A percentile compares a stretch with the other conserved stretches of the same genome.
phyloP scores from a whole-genome alignment of 2,329 filamentous ascomycete genomes.

The Tolypocladium amazonense region DNA sequence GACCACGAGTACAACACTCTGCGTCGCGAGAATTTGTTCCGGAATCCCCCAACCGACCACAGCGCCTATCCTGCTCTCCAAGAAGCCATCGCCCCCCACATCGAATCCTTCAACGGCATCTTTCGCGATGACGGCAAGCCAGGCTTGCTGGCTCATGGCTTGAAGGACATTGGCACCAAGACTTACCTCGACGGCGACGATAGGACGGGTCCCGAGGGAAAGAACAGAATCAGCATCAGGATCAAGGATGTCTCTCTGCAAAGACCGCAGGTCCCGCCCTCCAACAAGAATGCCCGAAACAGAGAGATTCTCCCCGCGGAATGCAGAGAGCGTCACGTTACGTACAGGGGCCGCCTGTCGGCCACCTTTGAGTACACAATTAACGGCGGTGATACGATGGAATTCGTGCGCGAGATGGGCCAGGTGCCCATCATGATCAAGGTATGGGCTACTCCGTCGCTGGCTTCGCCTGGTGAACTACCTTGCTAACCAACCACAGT shows the following conservation, averaged over 20 bases:
- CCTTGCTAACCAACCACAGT: conserved; percentile 34
- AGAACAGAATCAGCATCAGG: conserved; percentile 68
- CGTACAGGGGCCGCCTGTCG: conserved; percentile 79
- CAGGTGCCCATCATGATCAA: conserved; percentile 89
- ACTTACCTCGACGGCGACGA: conserved; percentile 76
- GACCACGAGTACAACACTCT: conserved; percentile 77
- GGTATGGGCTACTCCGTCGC: conserved; percentile 35
- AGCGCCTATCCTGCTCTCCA: conserved; percentile 82
- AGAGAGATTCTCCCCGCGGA: conserved; percentile 85
- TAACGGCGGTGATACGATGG: conserved; percentile 76
- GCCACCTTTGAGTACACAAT: conserved; percentile 76
- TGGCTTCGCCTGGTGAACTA: not conserved
- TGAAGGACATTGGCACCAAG: conserved; percentile 86
- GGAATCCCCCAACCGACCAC: conserved; percentile 75
- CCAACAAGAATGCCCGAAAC: conserved; percentile 76
- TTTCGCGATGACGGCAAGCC: conserved; percentile 58
- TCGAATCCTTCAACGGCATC: conserved; percentile 90
- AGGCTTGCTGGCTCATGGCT: conserved; percentile 55
- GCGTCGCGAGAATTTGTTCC: conserved; percentile 79
- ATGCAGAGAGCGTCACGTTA: conserved; percentile 85
- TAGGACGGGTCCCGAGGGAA: conserved; percentile 42
- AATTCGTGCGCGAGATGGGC: conserved; percentile 76
- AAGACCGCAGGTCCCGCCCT: conserved; percentile 66
- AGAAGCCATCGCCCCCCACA: conserved; percentile 78
- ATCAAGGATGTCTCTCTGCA: conserved; percentile 76